These are phyloP conservation scores for Capsicum pubescens DNA, from an alignment of 257 asterid species.

Conservation along the genomic window DNA sequence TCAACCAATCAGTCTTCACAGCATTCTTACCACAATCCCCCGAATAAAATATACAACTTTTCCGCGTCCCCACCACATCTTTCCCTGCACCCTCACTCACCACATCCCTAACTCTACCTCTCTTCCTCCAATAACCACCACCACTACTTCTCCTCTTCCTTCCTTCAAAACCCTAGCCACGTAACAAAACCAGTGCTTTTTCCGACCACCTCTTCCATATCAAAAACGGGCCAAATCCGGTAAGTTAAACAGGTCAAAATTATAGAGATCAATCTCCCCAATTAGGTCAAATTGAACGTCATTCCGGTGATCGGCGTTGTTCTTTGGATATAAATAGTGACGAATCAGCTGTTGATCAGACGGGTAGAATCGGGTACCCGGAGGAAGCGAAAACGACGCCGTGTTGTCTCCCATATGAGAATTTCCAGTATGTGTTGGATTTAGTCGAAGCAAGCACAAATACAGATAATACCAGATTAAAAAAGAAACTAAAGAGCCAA, in stretches of 20 bases:
- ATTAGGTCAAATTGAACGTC: slow-evolving; percentile 36
- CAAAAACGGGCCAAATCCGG: slow-evolving; percentile 44
- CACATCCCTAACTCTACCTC: slow-evolving; percentile 40
- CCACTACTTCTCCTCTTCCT: slow-evolving; percentile 34
- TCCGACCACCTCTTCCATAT: slow-evolving; percentile 44
- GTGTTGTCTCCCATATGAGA: slow-evolving; percentile 36
- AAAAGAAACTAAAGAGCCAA: background rate
- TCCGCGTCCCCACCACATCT: slow-evolving; percentile 45
- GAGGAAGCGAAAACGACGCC: slow-evolving; percentile 36
- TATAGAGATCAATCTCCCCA: slow-evolving; percentile 46
- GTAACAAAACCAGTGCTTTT: slow-evolving; percentile 50
- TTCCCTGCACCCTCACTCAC: slow-evolving; percentile 40
- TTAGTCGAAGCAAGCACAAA: background rate
- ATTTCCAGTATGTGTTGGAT: too few relatives aligned
- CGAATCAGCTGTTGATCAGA: slow-evolving; percentile 47
- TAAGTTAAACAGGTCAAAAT: slow-evolving; percentile 41
- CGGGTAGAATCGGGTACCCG: slow-evolving; percentile 48
- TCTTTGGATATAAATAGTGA: slow-evolving; percentile 47
- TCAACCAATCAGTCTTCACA: slow-evolving; percentile 47
- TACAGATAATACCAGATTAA: background rate
- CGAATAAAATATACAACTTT: slow-evolving; percentile 43
- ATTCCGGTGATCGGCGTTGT: slow-evolving; percentile 12
- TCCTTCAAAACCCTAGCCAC: slow-evolving; percentile 39
- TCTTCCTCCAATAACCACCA: slow-evolving; percentile 48
- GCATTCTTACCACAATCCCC: slow-evolving; percentile 37